phyloP scores from a whole-genome alignment of 2,329 filamentous ascomycete genomes.

The Aspergillus ochraceoroseus region DNA sequence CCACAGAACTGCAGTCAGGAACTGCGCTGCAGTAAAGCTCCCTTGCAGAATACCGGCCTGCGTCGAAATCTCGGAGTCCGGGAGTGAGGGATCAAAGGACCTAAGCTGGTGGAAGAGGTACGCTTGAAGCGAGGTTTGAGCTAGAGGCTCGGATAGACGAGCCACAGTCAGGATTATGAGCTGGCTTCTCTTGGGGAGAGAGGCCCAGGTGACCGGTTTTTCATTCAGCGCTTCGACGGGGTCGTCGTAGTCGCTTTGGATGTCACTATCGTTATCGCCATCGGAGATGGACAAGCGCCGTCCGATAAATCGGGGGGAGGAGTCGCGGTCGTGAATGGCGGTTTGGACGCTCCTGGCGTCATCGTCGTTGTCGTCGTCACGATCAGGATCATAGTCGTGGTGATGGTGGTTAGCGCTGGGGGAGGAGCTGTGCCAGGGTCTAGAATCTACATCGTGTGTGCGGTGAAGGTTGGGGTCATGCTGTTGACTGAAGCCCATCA shows the following conservation, averaged over 20 bases:
- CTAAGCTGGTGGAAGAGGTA: conserved; percentile 89
- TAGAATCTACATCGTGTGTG: conserved; percentile 17
- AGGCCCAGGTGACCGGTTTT: conserved; percentile 61
- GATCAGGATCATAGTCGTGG: conserved; percentile 13
- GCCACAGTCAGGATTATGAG: conserved; percentile 72
- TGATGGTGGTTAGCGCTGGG: not conserved
- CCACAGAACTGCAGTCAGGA: conserved; percentile 78
- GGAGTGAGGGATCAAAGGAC: conserved; percentile 61
- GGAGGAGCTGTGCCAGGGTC: not conserved
- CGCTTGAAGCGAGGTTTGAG: conserved; percentile 69
- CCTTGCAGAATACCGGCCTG: conserved; percentile 75
- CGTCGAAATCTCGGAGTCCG: conserved; percentile 62
- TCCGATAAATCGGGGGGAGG: conserved; percentile 16
- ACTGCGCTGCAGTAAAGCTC: conserved; percentile 76
- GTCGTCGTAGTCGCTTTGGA: conserved; percentile 18
- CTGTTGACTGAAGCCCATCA: conserved; percentile 16
- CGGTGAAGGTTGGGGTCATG: conserved; percentile 6
- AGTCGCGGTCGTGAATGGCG: conserved; percentile 15
- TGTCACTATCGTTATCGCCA: conserved; percentile 8
- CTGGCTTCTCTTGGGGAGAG: conserved; percentile 71
- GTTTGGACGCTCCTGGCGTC: conserved; percentile 19
- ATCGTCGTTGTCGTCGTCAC: conserved; percentile 15
- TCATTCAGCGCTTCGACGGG: conserved; percentile 23
- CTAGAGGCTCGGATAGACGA: conserved; percentile 74
- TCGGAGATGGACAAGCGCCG: conserved; percentile 17